Conservation (phyloP, 2,329 filamentous ascomycete species). For the Cercospora citrullina region DNA sequence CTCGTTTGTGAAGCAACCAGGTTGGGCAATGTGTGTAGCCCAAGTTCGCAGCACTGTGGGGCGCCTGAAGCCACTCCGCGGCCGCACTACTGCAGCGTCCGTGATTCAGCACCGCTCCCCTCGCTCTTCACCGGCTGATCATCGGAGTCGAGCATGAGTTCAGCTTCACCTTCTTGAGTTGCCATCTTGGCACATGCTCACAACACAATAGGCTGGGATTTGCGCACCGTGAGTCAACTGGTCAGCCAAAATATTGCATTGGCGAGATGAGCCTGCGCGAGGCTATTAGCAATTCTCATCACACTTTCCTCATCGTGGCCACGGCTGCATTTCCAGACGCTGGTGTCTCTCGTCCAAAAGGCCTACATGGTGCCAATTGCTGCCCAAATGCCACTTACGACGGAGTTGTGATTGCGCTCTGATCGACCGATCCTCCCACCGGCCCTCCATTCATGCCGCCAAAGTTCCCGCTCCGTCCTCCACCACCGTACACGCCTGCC, state of each 20-base stretch:
- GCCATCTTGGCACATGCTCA: not conserved
- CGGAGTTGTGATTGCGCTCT: slow-evolving; percentile 11
- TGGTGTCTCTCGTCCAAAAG: slow-evolving; percentile 8
- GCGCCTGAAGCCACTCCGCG: not conserved
- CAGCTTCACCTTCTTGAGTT: not conserved
- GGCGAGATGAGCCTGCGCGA: not conserved
- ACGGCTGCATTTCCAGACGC: slow-evolving; percentile 4
- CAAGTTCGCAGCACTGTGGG: not conserved
- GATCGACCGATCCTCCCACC: slow-evolving; percentile 6
- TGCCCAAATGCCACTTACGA: not conserved
- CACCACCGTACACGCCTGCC: slow-evolving; percentile 2
- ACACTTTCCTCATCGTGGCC: not conserved
- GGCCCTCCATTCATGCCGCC: slow-evolving; percentile 9
- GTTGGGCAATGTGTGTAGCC: not conserved
- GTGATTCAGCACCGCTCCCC: slow-evolving; percentile 1
- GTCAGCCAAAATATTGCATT: not conserved
- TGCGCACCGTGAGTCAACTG: not conserved
- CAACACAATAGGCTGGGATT: not conserved
- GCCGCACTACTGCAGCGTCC: not conserved
- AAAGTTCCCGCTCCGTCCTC: slow-evolving; percentile 1
- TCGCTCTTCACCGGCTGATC: not conserved
- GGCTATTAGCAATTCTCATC: not conserved
- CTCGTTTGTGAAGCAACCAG: not conserved
- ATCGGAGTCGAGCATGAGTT: not conserved
- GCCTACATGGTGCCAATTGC: slow-evolving; percentile 5